Base-by-base conservation (phyloP, 768 basidiomycete genomes). In the Naganishia randhawae region DNA sequence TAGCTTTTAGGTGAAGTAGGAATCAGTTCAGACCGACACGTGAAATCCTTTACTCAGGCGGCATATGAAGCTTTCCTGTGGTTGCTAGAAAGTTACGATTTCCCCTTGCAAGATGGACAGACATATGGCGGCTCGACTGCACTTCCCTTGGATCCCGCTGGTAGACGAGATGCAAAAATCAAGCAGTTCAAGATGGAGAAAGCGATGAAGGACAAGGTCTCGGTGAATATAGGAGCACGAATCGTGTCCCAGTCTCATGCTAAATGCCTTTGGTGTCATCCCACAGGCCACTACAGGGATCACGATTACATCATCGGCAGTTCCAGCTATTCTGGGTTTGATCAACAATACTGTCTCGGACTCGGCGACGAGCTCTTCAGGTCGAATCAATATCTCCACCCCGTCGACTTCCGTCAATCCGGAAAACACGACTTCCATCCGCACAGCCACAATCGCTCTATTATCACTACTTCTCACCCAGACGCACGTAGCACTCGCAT, bases 171-270 rank as follows among this genome's bases (percentile, higher is more conserved):
- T 72, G 78, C 88, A 37, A 99, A 96, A 82, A 96, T 99, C 71
- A 87, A 86, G 69, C 93, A 94, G 76, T 97, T 86, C 79, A 87
- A 88, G 79, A 85, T 86, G 66, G 92, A 95, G 80, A 94, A 90
- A 78, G 88, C 89, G 39, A 80, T 97, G 32, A 85, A 86, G 64
- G 80, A 80, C 22, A 84, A 84, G 67, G 85, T 97, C 31, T 85
- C 91, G 80, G 91, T 90, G 64, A 54, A 81, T 76, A 22, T 22
- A 33, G 37, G 2, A n/a, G 66, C n/a, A 16, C 19, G 14, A 54
- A 42, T 17, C 27, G 9, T 29, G 17, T 39, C 19, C 35, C 45
- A 55, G 17, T 3, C 19, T 9, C 22, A 31, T 14, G 9, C 13
- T 17, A 37, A 33, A 27, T 14, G 22, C 35, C 22, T 33, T 25